A percentile compares a stretch with the other conserved stretches of the same genome.
phyloP scores from a whole-genome alignment of 2,329 filamentous ascomycete species.

The Ceratocystis variospora region DNA sequence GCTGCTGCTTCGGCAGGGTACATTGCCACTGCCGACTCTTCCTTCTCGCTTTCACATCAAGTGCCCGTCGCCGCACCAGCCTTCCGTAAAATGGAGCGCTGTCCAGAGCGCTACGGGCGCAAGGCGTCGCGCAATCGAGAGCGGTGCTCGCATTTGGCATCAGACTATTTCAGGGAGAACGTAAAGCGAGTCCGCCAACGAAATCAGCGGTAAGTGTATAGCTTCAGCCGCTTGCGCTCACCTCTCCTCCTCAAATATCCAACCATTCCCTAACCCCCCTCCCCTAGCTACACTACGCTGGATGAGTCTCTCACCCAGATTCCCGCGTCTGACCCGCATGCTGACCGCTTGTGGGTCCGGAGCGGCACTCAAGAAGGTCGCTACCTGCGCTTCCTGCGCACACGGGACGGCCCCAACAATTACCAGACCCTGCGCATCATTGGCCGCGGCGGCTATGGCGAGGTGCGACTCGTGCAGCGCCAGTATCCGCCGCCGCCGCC shows the following conservation, averaged over 20 bases:
- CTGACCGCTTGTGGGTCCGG: conserved; percentile 16
- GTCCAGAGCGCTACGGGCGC: conserved; percentile 16
- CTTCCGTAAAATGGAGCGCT: conserved; percentile 18
- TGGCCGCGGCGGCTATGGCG: conserved; percentile 67
- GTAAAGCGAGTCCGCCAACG: conserved; percentile 18
- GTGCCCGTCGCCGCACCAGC: not conserved
- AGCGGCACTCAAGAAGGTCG: conserved; percentile 39
- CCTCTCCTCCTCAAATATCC: conserved; percentile 22
- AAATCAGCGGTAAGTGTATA: conserved; percentile 13
- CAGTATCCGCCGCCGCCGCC: conserved; percentile 29
- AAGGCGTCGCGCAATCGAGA: conserved; percentile 17
- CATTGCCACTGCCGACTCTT: not conserved
- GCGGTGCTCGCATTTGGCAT: conserved; percentile 16
- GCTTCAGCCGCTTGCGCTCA: conserved; percentile 23
- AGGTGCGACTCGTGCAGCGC: conserved; percentile 63
- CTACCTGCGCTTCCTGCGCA: conserved; percentile 60
- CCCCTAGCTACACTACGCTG: conserved; percentile 8
- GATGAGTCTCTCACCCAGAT: conserved; percentile 10
- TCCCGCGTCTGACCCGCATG: conserved; percentile 1
- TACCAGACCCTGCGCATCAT: conserved; percentile 67
- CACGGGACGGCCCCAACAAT: conserved; percentile 55
- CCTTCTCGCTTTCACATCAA: not conserved
- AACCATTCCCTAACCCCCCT: not conserved
- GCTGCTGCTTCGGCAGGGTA: not conserved
- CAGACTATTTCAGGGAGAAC: conserved; percentile 17